These are phyloP conservation scores for Penicillium olsonii DNA, from an alignment of 2,329 filamentous ascomycete genomes.

Conservation along the genomic window DNA sequence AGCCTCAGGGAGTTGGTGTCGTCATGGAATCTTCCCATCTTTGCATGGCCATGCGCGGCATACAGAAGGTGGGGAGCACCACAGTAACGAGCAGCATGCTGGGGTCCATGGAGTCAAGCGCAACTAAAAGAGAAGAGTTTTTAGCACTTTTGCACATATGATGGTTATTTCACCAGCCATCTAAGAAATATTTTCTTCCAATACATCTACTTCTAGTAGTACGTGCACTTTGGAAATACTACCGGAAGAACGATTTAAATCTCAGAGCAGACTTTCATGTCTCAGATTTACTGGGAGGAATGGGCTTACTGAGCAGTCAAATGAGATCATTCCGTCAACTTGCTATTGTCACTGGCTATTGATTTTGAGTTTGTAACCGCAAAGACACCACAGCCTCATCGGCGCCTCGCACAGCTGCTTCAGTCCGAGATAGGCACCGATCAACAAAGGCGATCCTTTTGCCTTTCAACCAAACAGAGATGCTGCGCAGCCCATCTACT, in stretches of 20 bases:
- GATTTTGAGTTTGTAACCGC: background rate
- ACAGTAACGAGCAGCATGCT: conserved; percentile 97
- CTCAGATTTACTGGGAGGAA: background rate
- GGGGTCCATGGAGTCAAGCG: conserved; percentile 78
- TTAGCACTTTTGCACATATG: background rate
- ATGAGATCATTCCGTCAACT: background rate
- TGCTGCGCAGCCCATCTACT: background rate
- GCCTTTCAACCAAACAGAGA: background rate
- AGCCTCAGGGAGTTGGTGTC: conserved; percentile 92
- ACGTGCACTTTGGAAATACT: no score
- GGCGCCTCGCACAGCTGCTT: background rate
- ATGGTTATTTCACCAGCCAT: background rate
- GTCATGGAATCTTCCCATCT: conserved; percentile 97
- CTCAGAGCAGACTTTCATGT: no score
- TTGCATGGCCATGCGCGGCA: conserved; percentile 99
- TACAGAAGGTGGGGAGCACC: conserved; percentile 83
- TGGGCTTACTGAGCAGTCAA: background rate
- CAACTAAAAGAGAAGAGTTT: background rate
- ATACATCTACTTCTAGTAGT: no score
- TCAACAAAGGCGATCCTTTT: background rate
- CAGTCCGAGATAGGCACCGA: background rate
- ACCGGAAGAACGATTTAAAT: no score
- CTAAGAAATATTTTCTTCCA: no score
- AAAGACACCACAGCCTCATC: background rate
- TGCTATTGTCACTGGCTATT: background rate